Evolutionary conservation across 169 alveolate genomes (phyloP), one percentile per base, ranked within the genome.

Genomic region (Eimeria falciformis): DNA sequence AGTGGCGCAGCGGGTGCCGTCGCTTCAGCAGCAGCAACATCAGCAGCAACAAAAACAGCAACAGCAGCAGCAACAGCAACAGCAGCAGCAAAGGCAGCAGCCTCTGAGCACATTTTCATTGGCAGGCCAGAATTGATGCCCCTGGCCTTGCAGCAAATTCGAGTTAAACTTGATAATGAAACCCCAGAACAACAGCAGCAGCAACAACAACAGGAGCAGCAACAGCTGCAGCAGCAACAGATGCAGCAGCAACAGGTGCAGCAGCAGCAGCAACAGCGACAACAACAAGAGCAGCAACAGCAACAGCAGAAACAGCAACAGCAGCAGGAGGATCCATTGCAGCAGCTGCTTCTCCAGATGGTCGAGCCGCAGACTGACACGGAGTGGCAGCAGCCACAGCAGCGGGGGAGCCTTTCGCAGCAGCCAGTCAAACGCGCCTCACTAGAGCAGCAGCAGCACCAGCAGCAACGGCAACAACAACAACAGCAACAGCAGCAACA

Each of bases 281-380:
- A n/a, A n/a, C n/a, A n/a, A n/a, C 23, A 12, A 50, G 62, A 62
- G 25, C 75, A 62, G 81, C 17, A 79, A 58, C 73, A 47, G 27
- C 89, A 53, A 9, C 89, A 79, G 89, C 23, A 50, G 65, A 46
- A 5, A 14, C 53, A 46, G 73, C 33, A 23, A 14, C 29, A 12
- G 53, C 14, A 9, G 46, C 53, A 9, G 81, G 17, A 21, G 46
- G 55, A 25, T 12, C n/a, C 25, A 11, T 4, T 29, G n/a, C 81
- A 69, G 3, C 81, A 69, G 81, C 55, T 29, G n/a, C 23, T 37
- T 17, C 81, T 25, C 18, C 33, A 69, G n/a, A 9, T 25, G n/a
- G 33, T 29, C 12, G 46, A 23, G 50, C 55, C 7, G 40, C 81
- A 25, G 46, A 18, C 45, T 12, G 55, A 69, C 55, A 25, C 7